These are phyloP conservation scores for Thymus quinquecostatus DNA, from an alignment of 257 asterid species.

Conservation along the genomic window DNA sequence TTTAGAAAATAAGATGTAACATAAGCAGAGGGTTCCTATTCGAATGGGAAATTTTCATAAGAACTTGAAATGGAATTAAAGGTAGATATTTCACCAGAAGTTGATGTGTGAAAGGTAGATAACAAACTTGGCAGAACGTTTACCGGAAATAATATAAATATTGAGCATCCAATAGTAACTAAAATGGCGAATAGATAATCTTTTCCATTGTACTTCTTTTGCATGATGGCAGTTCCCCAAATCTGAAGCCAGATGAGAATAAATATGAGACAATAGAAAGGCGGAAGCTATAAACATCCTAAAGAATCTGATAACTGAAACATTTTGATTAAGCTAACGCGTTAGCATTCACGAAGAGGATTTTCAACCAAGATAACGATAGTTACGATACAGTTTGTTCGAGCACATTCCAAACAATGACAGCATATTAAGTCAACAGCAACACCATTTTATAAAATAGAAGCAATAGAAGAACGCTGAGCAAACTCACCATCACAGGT, in stretches of 20 bases:
- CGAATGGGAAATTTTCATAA: too few species aligned
- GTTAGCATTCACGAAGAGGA: slow-evolving; percentile 6
- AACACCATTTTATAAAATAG: not conserved
- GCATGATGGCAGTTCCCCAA: slow-evolving; percentile 97
- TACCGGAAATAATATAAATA: slow-evolving; percentile 92
- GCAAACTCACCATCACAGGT: slow-evolving; percentile 92
- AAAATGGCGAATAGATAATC: slow-evolving; percentile 79
- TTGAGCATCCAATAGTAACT: slow-evolving; percentile 91
- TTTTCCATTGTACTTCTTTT: slow-evolving; percentile 78
- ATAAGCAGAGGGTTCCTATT: not conserved
- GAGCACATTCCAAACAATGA: slow-evolving; percentile 1
- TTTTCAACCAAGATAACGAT: slow-evolving; percentile 13
- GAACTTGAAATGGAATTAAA: not conserved
- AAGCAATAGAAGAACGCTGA: slow-evolving; percentile 20
- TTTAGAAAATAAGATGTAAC: not conserved
- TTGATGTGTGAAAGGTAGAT: not conserved
- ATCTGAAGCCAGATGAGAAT: slow-evolving; percentile 61
- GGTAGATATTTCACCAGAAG: not conserved
- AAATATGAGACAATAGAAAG: slow-evolving; percentile 22
- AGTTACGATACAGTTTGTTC: not conserved
- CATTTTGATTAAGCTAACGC: slow-evolving; percentile 1
- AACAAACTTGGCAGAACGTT: slow-evolving; percentile 22
- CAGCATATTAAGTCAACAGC: too few species aligned
- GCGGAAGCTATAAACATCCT: slow-evolving; percentile 22
- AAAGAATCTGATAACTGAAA: slow-evolving; percentile 5